Percentiles rank a stretch among this genome's conserved stretches.
These are phyloP conservation scores for Talaromyces sp. DNA, from an alignment of 2,329 filamentous ascomycete genomes.

Conservation along the genomic window DNA sequence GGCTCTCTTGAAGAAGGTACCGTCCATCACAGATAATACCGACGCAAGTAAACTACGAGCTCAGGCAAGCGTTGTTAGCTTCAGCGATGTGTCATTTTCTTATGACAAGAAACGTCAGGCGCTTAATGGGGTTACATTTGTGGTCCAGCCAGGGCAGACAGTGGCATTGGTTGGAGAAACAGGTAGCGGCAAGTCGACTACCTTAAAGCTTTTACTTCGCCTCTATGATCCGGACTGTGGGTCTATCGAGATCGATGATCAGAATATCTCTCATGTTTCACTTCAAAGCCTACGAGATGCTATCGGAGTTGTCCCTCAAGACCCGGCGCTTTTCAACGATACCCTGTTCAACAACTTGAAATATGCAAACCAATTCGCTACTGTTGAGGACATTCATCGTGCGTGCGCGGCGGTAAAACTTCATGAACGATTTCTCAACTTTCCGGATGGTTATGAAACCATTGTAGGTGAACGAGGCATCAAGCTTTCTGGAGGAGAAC, in stretches of 20 bases:
- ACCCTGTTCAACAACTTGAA: slow-evolving; percentile 86
- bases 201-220: slow-evolving; percentile 85
- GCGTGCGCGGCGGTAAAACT: slow-evolving; percentile 82
- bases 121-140: slow-evolving; percentile 48
- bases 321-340: slow-evolving; percentile 84
- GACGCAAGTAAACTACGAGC: slow-evolving; percentile 39
- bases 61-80: slow-evolving; percentile 45
- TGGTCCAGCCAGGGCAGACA: slow-evolving; percentile 57
- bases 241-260: slow-evolving; percentile 73
- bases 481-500: slow-evolving; percentile 88
- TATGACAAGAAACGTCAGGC: slow-evolving; percentile 51
- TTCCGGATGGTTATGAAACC: slow-evolving; percentile 88
- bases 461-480: slow-evolving; percentile 95
- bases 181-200: slow-evolving; percentile 90
- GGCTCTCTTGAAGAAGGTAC: slow-evolving; percentile 47
- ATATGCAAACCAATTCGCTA: slow-evolving; percentile 81
- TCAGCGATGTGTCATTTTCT: slow-evolving; percentile 50
- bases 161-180: slow-evolving; percentile 92
- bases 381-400: slow-evolving; percentile 61
- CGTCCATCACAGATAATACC: slow-evolving; percentile 41
- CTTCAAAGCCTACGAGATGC: slow-evolving; percentile 88
- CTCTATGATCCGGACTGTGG: slow-evolving; percentile 90
- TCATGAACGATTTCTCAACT: slow-evolving; percentile 77
- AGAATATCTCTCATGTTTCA: slow-evolving; percentile 76
- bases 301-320: slow-evolving; percentile 88